Evolutionary conservation across 768 basidiomycete species (phyloP), one percentile per base, ranked within the genome.

Genomic region (Tricholoma furcatifolium): DNA sequence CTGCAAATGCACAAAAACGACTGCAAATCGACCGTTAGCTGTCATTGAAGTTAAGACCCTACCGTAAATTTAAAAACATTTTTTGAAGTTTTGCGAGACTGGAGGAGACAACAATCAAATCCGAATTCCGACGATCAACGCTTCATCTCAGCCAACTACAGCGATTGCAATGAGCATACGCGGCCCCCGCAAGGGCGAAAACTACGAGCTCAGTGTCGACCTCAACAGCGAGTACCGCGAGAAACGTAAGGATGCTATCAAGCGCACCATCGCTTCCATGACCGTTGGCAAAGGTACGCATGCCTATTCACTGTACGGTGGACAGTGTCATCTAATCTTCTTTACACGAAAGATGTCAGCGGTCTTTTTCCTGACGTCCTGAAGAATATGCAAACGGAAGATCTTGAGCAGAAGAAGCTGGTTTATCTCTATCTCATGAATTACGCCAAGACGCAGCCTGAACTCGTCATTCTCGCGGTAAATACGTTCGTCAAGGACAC

Each of bases 381-480:
- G 65, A 97, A 97, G 81, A 98, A 98, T 72, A 97, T 94, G 95
- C 96, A 98, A 74, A 98, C 97, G 21, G 96, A 99, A 47, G 96
- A 98, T 69, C 82, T 99, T 49, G 97, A 99, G 70, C 97, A 98
- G 75, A 99, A 98, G 84, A 98, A 99, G 72, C 88, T 99, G 31
- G 97, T 98, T n/a, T 98, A 97, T 64, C 82, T 97, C 20, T 98
- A 98, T 70, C 85, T 99, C 54, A 98, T 98, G 91, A 99, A 99
- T 76, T 99, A 98, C 60, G 96, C 96, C 31, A 97, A 97, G 67
- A 95, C 96, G 0, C 97, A 99, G 65, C 97, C 97, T 0, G 97
- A 99, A 66, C 90, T 98, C 56, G 95, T 98, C 71, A 98, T 99
- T 65, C 81, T 99, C 42, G 97, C 97, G 24, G 97, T 99, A 55